Percentiles rank a stretch among this genome's conserved stretches.
Evolutionary conservation across 1,284 basidiomycete genomes (phyloP).

Genomic region (Apiotrichum veenhuisii): DNA sequence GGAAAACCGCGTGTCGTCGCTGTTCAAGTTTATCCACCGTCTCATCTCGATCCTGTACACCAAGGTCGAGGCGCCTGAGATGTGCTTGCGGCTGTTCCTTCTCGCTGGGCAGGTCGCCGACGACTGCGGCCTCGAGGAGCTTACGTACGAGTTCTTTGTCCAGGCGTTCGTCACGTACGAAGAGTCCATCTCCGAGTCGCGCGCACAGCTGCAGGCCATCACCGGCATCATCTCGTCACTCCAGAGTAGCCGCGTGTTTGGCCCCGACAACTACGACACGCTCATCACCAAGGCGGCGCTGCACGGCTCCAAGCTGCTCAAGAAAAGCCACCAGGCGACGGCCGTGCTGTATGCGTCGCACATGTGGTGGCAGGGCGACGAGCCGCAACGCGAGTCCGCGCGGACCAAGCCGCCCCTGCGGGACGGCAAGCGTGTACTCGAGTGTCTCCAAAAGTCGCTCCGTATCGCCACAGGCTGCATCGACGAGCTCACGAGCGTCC

Average conservation of each 20-base stretch:
- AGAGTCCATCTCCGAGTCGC: slow-evolving; percentile 86
- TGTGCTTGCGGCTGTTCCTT: slow-evolving; percentile 87
- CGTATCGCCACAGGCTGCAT: slow-evolving; percentile 90
- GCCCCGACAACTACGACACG: slow-evolving; percentile 88
- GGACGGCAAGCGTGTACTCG: slow-evolving; percentile 90
- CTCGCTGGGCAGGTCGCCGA: slow-evolving; percentile 88
- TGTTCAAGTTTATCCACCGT: slow-evolving; percentile 89
- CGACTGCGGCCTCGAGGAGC: slow-evolving; percentile 86
- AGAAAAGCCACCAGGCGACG: slow-evolving; percentile 92
- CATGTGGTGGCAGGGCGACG: slow-evolving; percentile 87
- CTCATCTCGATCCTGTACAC: slow-evolving; percentile 84
- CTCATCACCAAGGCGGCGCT: slow-evolving; percentile 92
- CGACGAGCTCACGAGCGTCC: slow-evolving; percentile 89
- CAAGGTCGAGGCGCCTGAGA: slow-evolving; percentile 82
- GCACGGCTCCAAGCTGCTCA: slow-evolving; percentile 86
- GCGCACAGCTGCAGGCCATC: slow-evolving; percentile 88
- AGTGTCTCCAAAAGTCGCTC: slow-evolving; percentile 89
- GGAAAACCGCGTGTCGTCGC: slow-evolving; percentile 70
- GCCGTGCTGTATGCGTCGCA: slow-evolving; percentile 92
- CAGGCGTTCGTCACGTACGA: slow-evolving; percentile 95
- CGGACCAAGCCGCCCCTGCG: slow-evolving; percentile 61
- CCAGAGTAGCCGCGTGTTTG: slow-evolving; percentile 78
- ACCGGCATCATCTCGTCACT: slow-evolving; percentile 84
- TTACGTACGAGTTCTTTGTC: slow-evolving; percentile 92
- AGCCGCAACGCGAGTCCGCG: slow-evolving; percentile 42